A percentile compares a stretch with the other conserved stretches of the same genome.
Evolutionary conservation across 73 alveolate genomes (phyloP).

Genomic region (Symbiodinium pilosum): DNA sequence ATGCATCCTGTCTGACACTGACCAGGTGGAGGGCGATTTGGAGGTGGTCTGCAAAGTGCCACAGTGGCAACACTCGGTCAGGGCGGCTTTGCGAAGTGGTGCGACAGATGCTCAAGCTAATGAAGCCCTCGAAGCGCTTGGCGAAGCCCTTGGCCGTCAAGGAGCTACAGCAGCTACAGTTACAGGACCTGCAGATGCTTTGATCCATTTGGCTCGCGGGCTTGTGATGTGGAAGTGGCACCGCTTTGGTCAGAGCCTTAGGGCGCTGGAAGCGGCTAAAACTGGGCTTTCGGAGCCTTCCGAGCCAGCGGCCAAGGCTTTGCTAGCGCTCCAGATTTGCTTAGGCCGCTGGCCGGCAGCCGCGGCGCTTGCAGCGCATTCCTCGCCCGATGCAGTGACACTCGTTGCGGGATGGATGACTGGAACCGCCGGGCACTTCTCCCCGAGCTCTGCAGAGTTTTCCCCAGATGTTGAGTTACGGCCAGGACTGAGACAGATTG

Average conservation of each 20-base stretch:
- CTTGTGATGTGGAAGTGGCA: constrained; percentile 77
- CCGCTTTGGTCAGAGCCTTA: background rate
- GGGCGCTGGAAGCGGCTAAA: background rate
- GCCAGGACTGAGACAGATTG: constrained; percentile 40
- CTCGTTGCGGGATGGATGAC: background rate
- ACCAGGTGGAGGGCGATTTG: background rate
- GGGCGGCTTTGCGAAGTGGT: background rate
- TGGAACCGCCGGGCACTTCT: constrained; percentile 3
- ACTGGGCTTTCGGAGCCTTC: background rate
- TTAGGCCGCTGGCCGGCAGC: constrained; percentile 81
- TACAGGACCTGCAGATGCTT: background rate
- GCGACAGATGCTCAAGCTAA: background rate
- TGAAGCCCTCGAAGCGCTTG: background rate
- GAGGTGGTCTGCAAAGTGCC: background rate
- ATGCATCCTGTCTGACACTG: background rate
- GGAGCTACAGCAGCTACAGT: too few species aligned
- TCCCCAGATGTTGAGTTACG: background rate
- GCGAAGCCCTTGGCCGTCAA: background rate
- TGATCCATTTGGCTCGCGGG: background rate
- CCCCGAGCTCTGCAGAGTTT: constrained; percentile 29
- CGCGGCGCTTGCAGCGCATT: background rate
- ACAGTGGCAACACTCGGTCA: background rate
- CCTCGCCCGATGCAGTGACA: background rate
- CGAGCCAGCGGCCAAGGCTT: background rate
- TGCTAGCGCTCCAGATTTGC: constrained; percentile 29